phyloP scores from a whole-genome alignment of 257 asterid genomes.

The Solanum neorickii region DNA sequence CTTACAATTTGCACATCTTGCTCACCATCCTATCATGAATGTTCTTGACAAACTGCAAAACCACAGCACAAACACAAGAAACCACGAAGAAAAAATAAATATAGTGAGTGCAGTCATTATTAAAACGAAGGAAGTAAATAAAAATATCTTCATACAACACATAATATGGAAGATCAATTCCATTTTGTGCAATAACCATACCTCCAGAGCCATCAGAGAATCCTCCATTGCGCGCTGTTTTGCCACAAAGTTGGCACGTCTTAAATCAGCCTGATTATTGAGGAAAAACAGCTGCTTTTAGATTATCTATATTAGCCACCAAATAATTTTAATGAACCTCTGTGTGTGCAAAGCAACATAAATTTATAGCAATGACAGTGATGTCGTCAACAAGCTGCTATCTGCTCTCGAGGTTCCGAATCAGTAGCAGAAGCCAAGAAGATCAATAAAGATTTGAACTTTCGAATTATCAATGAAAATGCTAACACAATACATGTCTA shows the following conservation, averaged over 20 bases:
- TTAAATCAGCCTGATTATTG: constrained; percentile 70
- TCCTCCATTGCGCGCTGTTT: constrained; percentile 92
- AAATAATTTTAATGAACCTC: not conserved
- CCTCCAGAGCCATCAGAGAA: constrained; percentile 85
- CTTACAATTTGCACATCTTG: constrained; percentile 66
- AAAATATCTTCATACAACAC: not conserved
- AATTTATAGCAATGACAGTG: not conserved
- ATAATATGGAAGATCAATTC: not conserved
- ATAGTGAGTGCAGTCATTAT: not conserved
- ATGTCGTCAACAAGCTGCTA: not conserved
- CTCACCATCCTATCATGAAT: constrained; percentile 84
- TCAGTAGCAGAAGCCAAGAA: not conserved
- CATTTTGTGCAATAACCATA: constrained; percentile 6
- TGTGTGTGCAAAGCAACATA: not conserved
- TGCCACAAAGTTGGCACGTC: constrained; percentile 76
- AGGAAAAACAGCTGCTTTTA: not conserved
- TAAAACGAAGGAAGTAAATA: not conserved
- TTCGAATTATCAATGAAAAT: not conserved
- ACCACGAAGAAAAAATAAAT: not conserved
- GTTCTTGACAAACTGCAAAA: constrained; percentile 71
- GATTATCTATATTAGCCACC: not conserved
- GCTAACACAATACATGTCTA: not conserved
- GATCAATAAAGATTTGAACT: not conserved
- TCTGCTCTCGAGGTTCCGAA: not conserved
- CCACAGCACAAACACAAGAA: constrained; percentile 23